phyloP scores from a whole-genome alignment of 1,139 yeast genomes.

The Geotrichum reessii region DNA sequence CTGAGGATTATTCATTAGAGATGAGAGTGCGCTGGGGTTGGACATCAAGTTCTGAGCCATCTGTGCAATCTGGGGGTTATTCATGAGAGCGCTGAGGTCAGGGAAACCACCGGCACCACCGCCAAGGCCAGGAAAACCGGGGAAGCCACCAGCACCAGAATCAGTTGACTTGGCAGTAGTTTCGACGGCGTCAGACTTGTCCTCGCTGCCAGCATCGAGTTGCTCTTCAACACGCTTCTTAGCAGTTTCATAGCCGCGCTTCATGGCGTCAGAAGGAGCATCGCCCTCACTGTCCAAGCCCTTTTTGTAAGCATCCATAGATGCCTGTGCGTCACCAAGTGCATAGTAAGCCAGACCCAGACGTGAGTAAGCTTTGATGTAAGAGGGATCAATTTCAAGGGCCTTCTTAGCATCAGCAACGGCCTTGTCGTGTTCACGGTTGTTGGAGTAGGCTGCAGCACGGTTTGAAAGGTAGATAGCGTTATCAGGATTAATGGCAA shows the following conservation, averaged over 20 bases:
- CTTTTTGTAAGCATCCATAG: constrained; percentile 82
- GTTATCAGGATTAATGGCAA: constrained; percentile 60
- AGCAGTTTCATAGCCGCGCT: constrained; percentile 89
- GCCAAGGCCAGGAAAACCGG: constrained; percentile 44
- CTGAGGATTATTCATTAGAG: constrained; percentile 71
- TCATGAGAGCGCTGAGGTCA: constrained; percentile 68
- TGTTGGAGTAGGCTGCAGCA: constrained; percentile 92
- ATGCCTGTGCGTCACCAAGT: constrained; percentile 78
- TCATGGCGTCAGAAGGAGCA: constrained; percentile 81
- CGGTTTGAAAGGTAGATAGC: constrained; percentile 88
- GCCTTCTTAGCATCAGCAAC: constrained; percentile 79
- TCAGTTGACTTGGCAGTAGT: constrained; percentile 28
- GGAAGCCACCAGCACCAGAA: constrained; percentile 30
- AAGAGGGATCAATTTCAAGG: constrained; percentile 65
- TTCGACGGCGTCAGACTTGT: constrained; percentile 33
- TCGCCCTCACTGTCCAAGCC: constrained; percentile 88
- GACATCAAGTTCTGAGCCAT: constrained; percentile 93
- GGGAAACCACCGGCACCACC: constrained; percentile 69
- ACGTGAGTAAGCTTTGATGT: constrained; percentile 92
- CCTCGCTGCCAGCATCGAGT: constrained; percentile 40
- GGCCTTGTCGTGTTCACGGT: constrained; percentile 69
- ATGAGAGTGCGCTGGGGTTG: constrained; percentile 72
- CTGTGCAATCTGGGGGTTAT: constrained; percentile 75
- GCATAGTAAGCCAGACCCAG: constrained; percentile 91
- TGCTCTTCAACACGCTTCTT: constrained; percentile 78